A percentile compares a stretch with the other conserved stretches of the same genome.
Conservation (phyloP, 805 yeast species). For the Sugiyamaella valdiviana region DNA sequence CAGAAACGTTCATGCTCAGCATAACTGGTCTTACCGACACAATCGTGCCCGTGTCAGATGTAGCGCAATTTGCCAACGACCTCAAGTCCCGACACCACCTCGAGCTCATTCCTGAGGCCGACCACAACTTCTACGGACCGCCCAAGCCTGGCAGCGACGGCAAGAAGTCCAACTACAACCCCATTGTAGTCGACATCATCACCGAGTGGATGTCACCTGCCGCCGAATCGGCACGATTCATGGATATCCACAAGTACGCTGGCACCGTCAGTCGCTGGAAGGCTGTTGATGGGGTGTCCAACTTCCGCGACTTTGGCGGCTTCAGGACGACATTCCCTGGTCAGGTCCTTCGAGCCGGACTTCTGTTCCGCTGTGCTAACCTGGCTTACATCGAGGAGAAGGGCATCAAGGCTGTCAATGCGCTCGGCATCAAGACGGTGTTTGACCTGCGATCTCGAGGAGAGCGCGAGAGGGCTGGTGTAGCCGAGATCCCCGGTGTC, state of each 20-base stretch:
- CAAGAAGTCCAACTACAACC: conserved; percentile 49
- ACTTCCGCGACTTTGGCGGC: conserved; percentile 80
- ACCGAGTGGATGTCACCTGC: conserved; percentile 41
- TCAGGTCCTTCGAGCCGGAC: conserved; percentile 41
- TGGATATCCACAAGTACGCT: conserved; percentile 32
- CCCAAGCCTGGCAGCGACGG: conserved; percentile 31
- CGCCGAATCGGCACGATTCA: conserved; percentile 50
- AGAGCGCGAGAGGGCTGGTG: conserved; percentile 42
- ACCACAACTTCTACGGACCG: conserved; percentile 64
- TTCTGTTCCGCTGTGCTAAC: conserved; percentile 59
- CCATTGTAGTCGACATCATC: conserved; percentile 45
- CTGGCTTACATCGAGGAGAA: conserved; percentile 44
- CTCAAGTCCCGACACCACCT: conserved; percentile 55
- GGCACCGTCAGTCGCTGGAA: conserved; percentile 53
- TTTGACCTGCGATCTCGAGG: conserved; percentile 63
- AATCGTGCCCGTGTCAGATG: conserved; percentile 60
- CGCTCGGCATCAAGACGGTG: conserved; percentile 46
- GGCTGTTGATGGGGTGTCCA: conserved; percentile 57
- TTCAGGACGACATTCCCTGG: conserved; percentile 40
- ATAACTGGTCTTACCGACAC: conserved; percentile 66
- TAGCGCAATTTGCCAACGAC: conserved; percentile 50
- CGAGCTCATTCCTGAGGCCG: conserved; percentile 58
- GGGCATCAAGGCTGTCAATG: conserved; percentile 40
- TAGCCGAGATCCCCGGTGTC: conserved; percentile 42
- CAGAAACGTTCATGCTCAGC: conserved; percentile 50